These are phyloP conservation scores for Russula vinacea DNA, from an alignment of 768 basidiomycete genomes.

Conservation along the genomic window DNA sequence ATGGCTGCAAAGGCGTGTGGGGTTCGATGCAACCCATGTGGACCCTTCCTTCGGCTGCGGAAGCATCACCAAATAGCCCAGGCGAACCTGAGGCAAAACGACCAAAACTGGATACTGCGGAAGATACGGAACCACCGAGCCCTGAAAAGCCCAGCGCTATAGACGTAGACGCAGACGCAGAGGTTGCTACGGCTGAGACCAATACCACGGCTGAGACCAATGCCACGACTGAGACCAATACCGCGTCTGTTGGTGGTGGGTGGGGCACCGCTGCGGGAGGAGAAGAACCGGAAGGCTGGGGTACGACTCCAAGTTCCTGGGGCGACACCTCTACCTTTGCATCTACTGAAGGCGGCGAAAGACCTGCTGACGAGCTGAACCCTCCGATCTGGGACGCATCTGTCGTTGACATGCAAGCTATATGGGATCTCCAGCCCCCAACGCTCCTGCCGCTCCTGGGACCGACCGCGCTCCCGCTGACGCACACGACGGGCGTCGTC, in stretches of 20 bases:
- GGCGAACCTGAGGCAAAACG: slow-evolving; percentile 32
- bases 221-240: no score
- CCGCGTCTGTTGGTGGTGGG: neutral
- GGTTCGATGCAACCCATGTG: slow-evolving; percentile 36
- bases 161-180: neutral
- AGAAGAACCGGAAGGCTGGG: slow-evolving; percentile 9
- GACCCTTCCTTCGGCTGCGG: slow-evolving; percentile 3
- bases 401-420: slow-evolving; percentile 6
- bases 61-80: slow-evolving; percentile 15
- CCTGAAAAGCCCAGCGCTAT: neutral
- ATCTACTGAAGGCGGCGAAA: neutral
- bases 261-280: slow-evolving; percentile 11
- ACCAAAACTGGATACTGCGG: slow-evolving; percentile 28
- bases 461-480: slow-evolving; percentile 53
- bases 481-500: slow-evolving; percentile 62
- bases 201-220: no score
- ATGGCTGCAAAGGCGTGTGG: slow-evolving; percentile 49
- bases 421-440: slow-evolving; percentile 20
- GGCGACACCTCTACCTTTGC: neutral
- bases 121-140: neutral
- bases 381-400: slow-evolving; percentile 17
- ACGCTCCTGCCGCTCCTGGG: slow-evolving; percentile 49
- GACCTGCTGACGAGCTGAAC: neutral
- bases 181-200: neutral
- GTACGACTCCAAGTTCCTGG: slow-evolving; percentile 20